Evolutionary conservation across 352 stramenopile genomes (phyloP), one percentile per base, ranked within the genome.

Genomic region (Phytopythium ostracodes): DNA sequence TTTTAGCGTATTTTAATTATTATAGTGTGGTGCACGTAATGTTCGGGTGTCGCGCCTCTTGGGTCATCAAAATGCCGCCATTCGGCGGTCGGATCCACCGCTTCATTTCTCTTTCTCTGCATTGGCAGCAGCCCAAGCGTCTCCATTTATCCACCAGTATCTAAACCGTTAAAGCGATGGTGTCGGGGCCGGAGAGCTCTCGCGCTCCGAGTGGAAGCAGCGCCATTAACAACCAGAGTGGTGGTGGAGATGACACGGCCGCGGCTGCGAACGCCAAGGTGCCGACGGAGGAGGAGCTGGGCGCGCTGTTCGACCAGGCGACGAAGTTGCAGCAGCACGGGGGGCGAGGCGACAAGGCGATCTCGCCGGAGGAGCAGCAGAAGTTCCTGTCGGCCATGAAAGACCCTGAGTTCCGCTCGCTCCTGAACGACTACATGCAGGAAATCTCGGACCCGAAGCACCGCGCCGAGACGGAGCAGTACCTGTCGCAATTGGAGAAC

Each of bases 401-500:
- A 57, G 76, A 98, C 59, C 82, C 90, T 0, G 79, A 96, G 60
- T 98, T 98, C 73, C 87, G 90, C 14, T 85, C 88, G 59, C 74
- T 98, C 27, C 69, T 98, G 44, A 88, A 90, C 58, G 94, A 98
- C 36, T 98, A 98, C 73, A 97, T 98, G 75, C 70, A 88, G 29
- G 94, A 98, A 70, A 96, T 98, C 54, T 91, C 87, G 20, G 92
- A 98, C 76, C 92, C 92, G 15, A 72, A 68, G 33, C 72, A 98
- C 66, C 83, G 87, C 24, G 77, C 77, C 31, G 92, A 98, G 74
- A 96, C 94, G 36, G 92, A 98, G 69, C 64, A 74, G 43, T 97
- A 98, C 67, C 71, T 98, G 12, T 64, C 77, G 15, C 89, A 98
- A 59, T 66, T 98, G 3, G 91, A 98, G 72, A 65, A 53, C 40